A percentile compares a stretch with the other conserved stretches of the same genome.
Conservation (phyloP, 225 moss, liverwort and hornwort genomes). For the Neckera pumila region DNA sequence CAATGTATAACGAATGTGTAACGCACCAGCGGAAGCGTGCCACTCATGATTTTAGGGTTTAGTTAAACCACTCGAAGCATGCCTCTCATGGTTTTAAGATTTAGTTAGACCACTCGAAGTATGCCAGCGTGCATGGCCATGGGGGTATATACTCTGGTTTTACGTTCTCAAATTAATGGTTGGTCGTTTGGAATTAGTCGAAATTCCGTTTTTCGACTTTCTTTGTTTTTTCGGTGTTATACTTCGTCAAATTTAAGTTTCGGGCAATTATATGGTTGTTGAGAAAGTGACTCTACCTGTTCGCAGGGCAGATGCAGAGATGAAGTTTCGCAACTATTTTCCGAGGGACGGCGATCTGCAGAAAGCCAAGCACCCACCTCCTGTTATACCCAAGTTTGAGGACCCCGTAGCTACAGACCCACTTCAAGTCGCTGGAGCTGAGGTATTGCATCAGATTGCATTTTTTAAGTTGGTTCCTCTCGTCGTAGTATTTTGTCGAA, state of each 20-base stretch:
- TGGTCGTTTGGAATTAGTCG: neutral
- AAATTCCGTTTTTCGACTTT: neutral
- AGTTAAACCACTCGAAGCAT: neutral
- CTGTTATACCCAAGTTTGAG: constrained; percentile 76
- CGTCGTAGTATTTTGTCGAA: neutral
- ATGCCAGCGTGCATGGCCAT: neutral
- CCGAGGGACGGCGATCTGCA: constrained; percentile 80
- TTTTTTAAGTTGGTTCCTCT: neutral
- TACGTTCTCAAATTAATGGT: neutral
- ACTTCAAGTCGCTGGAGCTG: constrained; percentile 35
- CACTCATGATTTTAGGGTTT: neutral
- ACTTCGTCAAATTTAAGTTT: neutral
- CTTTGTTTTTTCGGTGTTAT: neutral
- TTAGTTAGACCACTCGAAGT: neutral
- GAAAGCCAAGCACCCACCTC: constrained; percentile 74
- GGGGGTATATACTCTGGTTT: neutral
- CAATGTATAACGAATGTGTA: neutral
- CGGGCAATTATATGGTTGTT: neutral
- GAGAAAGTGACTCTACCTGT: neutral
- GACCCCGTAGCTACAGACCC: constrained; percentile 67
- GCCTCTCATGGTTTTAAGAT: neutral
- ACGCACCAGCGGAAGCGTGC: neutral
- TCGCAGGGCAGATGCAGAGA: constrained; percentile 28
- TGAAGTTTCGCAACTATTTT: constrained; percentile 92
- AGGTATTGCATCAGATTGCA: constrained; percentile 28